These are phyloP conservation scores for Vaccinium macrocarpon DNA, from an alignment of 148 eudicot genomes.

Conservation along the genomic window DNA sequence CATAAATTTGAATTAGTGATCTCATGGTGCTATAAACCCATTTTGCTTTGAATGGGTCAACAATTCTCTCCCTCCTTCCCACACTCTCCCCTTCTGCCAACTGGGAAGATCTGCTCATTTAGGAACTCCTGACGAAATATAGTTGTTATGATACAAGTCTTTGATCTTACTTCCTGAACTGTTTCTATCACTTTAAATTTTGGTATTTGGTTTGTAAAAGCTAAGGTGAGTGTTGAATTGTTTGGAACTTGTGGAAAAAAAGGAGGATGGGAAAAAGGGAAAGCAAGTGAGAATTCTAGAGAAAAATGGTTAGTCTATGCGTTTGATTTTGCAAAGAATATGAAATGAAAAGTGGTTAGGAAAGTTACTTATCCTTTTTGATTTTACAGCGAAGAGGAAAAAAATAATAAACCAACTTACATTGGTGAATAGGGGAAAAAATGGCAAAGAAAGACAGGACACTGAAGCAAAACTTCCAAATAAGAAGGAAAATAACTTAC, in stretches of 20 bases:
- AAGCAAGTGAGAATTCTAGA: not conserved
- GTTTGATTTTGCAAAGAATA: not conserved
- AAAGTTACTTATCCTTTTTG: not conserved
- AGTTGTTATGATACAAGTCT: not conserved
- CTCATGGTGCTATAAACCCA: not conserved
- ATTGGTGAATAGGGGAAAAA: not conserved
- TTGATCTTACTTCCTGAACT: not conserved
- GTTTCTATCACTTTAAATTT: not conserved
- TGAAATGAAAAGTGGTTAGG: not conserved
- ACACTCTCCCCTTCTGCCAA: not conserved
- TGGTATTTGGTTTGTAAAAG: not conserved
- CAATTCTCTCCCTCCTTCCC: not conserved
- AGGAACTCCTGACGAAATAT: not conserved
- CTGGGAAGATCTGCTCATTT: slow-evolving; percentile 2
- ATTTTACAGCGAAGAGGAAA: not conserved
- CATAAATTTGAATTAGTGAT: not conserved
- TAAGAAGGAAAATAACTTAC: not conserved
- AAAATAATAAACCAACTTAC: not conserved
- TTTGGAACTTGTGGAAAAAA: not conserved
- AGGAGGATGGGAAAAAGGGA: not conserved
- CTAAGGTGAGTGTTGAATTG: not conserved
- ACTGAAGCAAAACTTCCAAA: not conserved
- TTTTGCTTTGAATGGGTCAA: slow-evolving; percentile 1
- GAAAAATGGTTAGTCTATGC: not conserved
- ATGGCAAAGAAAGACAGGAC: not conserved